Evolutionary conservation across 495 filamentous ascomycete species (phyloP).

Genomic region (Annulohypoxylon maeteangense): DNA sequence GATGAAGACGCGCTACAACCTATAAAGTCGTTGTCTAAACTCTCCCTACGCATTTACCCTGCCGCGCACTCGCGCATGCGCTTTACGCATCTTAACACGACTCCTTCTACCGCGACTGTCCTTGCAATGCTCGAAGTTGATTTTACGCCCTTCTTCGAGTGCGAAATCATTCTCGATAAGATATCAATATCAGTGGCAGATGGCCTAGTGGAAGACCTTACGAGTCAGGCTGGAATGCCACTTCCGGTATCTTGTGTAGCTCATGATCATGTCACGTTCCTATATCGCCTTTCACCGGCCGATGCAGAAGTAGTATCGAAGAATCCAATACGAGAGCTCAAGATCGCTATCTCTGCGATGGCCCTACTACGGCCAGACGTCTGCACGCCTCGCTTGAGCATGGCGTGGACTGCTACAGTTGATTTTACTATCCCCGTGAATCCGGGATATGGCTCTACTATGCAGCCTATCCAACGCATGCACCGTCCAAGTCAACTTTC

Average conservation of each 20-base stretch:
- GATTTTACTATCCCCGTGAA: constrained; percentile 81
- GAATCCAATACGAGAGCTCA: constrained; percentile 59
- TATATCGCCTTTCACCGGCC: constrained; percentile 79
- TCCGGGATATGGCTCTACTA: constrained; percentile 63
- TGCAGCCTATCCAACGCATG: constrained; percentile 70
- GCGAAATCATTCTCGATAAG: constrained; percentile 73
- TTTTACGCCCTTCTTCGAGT: constrained; percentile 82
- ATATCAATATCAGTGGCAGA: constrained; percentile 73
- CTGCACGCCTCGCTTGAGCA: constrained; percentile 77
- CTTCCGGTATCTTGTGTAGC: constrained; percentile 78
- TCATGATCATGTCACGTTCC: constrained; percentile 84
- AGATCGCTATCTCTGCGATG: constrained; percentile 72
- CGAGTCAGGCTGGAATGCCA: constrained; percentile 61
- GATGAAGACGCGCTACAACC: constrained; percentile 65
- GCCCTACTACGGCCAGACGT: constrained; percentile 68
- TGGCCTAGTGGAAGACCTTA: constrained; percentile 76
- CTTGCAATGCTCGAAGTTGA: constrained; percentile 89
- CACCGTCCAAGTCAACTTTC: constrained; percentile 71
- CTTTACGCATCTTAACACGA: constrained; percentile 77
- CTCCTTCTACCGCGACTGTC: constrained; percentile 70
- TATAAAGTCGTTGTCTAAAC: constrained; percentile 71
- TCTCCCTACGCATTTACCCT: constrained; percentile 78
- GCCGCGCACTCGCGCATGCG: constrained; percentile 85
- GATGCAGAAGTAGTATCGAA: constrained; percentile 67
- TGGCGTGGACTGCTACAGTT: constrained; percentile 83